These are phyloP conservation scores for Acer saccharum DNA, from an alignment of 345 rosid genomes.

Conservation along the genomic window DNA sequence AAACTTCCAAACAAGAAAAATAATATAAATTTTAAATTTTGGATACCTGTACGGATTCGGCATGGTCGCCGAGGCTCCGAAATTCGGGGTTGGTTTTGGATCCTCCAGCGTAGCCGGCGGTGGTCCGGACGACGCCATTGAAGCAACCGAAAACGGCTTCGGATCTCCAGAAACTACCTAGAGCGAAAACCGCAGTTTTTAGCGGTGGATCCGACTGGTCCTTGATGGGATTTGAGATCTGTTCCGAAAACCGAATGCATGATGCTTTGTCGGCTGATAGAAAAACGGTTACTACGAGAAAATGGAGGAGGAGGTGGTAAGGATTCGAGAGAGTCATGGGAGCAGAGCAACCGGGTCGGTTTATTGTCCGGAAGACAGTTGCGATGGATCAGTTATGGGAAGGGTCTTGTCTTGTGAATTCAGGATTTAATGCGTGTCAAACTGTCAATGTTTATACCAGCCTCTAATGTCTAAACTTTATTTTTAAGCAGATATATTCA, in stretches of 20 bases:
- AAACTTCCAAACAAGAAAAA: no score
- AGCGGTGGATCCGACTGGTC: constrained; percentile 43
- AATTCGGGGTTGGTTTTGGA: constrained; percentile 73
- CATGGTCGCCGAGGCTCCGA: constrained; percentile 81
- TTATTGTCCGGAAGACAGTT: not conserved
- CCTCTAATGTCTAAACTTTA: no score
- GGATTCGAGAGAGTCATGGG: constrained; percentile 37
- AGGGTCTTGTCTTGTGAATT: not conserved
- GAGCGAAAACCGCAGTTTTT: constrained; percentile 74
- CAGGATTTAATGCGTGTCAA: not conserved
- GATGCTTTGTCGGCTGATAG: constrained; percentile 33
- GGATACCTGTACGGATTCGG: constrained; percentile 81
- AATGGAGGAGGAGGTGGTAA: constrained; percentile 1
- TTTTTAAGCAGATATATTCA: no score
- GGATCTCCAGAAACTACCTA: constrained; percentile 97
- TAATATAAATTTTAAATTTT: not conserved
- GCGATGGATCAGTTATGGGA: not conserved
- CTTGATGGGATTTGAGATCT: constrained; percentile 37
- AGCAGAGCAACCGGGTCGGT: constrained; percentile 7
- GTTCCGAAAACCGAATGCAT: constrained; percentile 62
- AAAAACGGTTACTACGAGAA: constrained; percentile 30
- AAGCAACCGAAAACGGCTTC: constrained; percentile 92
- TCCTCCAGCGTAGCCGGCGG: constrained; percentile 79
- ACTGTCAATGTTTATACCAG: not conserved
- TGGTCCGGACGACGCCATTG: constrained; percentile 75